A percentile compares a stretch with the other conserved stretches of the same genome.
Evolutionary conservation across 257 asterid species (phyloP).

Genomic region (Solanum piurae): DNA sequence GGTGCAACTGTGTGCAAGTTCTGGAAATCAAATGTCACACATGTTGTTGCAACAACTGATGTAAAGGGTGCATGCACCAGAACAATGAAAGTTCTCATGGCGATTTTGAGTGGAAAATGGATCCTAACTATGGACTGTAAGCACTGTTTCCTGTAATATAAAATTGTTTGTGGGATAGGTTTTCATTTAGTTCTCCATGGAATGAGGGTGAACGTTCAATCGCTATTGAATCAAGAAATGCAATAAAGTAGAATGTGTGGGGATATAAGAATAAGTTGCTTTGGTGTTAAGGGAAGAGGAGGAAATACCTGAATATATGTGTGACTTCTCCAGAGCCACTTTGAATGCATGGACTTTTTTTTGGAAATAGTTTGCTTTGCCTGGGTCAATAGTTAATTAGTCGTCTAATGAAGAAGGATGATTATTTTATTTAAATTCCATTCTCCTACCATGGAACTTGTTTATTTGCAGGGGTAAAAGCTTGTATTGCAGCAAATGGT

Average conservation of each 20-base stretch:
- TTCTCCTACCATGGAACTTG: neutral
- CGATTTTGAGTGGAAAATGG: constrained; percentile 80
- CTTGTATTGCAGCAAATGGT: constrained; percentile 45
- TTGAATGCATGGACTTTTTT: neutral
- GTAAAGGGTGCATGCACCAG: constrained; percentile 71
- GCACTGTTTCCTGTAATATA: constrained; percentile 11
- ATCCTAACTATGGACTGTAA: constrained; percentile 69
- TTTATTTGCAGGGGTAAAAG: constrained; percentile 61
- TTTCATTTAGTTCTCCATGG: neutral
- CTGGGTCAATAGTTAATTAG: neutral
- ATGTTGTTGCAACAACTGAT: constrained; percentile 78
- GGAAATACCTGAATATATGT: neutral
- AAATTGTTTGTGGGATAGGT: neutral
- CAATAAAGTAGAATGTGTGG: neutral
- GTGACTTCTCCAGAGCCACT: neutral
- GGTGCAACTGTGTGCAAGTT: constrained; percentile 63
- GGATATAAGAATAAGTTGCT: neutral
- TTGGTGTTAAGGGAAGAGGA: neutral
- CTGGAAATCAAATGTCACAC: constrained; percentile 73
- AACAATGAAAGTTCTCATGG: constrained; percentile 87
- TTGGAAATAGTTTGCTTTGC: neutral
- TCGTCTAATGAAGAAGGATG: neutral
- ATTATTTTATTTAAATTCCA: neutral
- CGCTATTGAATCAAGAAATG: neutral
- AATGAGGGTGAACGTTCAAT: neutral